Evolutionary conservation across 2,329 filamentous ascomycete species (phyloP).

Genomic region (Sordariomycetes sp.): DNA sequence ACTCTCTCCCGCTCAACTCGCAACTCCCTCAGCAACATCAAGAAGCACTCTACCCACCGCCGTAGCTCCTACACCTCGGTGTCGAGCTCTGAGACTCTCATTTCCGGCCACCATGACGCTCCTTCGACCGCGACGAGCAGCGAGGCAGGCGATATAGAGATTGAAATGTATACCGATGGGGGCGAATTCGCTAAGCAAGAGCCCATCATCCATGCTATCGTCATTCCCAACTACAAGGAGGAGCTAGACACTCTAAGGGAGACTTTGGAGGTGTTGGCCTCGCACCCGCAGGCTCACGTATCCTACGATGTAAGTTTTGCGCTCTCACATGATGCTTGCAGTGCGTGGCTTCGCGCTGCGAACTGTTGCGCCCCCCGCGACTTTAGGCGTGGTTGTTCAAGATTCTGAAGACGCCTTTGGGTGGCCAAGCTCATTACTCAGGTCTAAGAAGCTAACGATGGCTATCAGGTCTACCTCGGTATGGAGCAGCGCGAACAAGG

Average conservation of each 20-base stretch:
- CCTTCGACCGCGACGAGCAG: constrained; percentile 34
- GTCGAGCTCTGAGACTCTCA: constrained; percentile 46
- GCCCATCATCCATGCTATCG: constrained; percentile 53
- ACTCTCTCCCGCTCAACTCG: constrained; percentile 30
- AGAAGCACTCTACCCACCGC: constrained; percentile 36
- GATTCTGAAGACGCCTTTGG: too few relatives aligned
- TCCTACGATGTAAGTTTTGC: constrained; percentile 57
- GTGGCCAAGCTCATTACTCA: not conserved
- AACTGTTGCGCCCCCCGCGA: not conserved
- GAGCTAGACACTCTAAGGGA: constrained; percentile 59
- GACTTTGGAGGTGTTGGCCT: constrained; percentile 59
- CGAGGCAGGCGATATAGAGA: constrained; percentile 39
- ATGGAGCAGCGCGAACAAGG: constrained; percentile 63
- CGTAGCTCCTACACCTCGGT: constrained; percentile 45
- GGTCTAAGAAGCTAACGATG: not conserved
- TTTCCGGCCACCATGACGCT: constrained; percentile 26
- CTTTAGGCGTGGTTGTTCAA: too few relatives aligned
- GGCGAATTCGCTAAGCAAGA: constrained; percentile 26
- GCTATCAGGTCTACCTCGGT: constrained; percentile 55
- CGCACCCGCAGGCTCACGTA: constrained; percentile 51
- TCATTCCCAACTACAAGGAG: constrained; percentile 69
- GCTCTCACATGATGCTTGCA: not conserved
- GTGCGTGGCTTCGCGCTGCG: not conserved
- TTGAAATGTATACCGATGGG: constrained; percentile 28
- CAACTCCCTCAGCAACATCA: constrained; percentile 33